A percentile compares a stretch with the other conserved stretches of the same genome.
Conservation (phyloP, 352 stramenopile genomes). For the Peronospora belbahrii region DNA sequence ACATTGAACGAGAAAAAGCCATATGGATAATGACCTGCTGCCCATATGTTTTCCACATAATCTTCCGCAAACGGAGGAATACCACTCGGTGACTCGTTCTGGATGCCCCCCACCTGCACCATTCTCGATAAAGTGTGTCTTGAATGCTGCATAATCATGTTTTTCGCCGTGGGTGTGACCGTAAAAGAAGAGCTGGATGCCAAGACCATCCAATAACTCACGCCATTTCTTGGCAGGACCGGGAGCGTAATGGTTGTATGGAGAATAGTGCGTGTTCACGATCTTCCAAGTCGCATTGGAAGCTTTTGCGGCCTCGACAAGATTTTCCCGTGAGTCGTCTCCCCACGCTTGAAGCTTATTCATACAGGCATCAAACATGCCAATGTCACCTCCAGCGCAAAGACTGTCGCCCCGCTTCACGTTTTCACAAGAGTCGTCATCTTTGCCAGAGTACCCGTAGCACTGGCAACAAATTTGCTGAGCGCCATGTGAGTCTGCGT, state of each 20-base stretch:
- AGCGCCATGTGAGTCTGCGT: slow-evolving; percentile 49
- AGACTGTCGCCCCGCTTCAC: slow-evolving; percentile 39
- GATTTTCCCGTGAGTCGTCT: slow-evolving; percentile 42
- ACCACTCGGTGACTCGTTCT: slow-evolving; percentile 61
- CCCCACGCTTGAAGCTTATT: slow-evolving; percentile 50
- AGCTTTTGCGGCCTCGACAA: slow-evolving; percentile 42
- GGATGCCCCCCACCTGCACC: slow-evolving; percentile 61
- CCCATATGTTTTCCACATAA: slow-evolving; percentile 62
- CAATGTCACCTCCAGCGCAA: slow-evolving; percentile 43
- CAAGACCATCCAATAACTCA: slow-evolving; percentile 42
- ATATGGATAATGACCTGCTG: slow-evolving; percentile 54
- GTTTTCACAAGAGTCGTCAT: slow-evolving; percentile 44
- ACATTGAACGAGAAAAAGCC: slow-evolving; percentile 59
- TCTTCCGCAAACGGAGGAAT: slow-evolving; percentile 49
- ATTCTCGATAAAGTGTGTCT: slow-evolving; percentile 77
- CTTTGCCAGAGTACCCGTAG: slow-evolving; percentile 60
- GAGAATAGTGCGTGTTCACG: slow-evolving; percentile 78
- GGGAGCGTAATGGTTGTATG: slow-evolving; percentile 68
- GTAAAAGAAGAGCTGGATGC: slow-evolving; percentile 60
- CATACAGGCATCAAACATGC: slow-evolving; percentile 72
- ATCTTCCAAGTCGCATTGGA: slow-evolving; percentile 80
- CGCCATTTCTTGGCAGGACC: slow-evolving; percentile 42
- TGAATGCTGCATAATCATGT: slow-evolving; percentile 54
- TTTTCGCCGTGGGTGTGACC: slow-evolving; percentile 72
- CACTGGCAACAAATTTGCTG: slow-evolving; percentile 79